Conservation (phyloP, 1,284 basidiomycete genomes). For the Tremellales sp. region DNA sequence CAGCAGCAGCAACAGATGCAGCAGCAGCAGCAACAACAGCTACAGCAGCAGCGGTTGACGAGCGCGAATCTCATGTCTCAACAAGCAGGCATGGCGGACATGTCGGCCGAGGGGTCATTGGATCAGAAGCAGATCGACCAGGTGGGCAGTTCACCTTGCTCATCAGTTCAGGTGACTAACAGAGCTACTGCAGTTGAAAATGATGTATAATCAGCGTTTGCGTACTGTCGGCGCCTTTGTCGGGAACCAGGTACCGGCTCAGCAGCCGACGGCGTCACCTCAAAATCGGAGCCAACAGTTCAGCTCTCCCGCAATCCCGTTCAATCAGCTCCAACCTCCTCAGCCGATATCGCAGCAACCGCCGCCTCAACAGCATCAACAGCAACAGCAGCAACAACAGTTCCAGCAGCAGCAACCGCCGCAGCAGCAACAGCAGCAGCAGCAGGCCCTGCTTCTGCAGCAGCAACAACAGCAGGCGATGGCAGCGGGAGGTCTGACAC, state of each 20-base stretch:
- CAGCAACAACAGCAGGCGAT: not conserved
- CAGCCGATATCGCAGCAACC: not conserved
- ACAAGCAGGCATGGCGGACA: not conserved
- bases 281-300: no score
- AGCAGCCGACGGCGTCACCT: not conserved
- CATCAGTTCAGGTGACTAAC: not conserved
- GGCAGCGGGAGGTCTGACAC: no score
- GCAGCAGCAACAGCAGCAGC: not conserved
- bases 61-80: not conserved
- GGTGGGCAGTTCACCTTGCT: not conserved
- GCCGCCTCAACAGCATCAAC: not conserved
- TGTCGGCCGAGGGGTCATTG: not conserved
- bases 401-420: not conserved
- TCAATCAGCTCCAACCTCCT: not conserved
- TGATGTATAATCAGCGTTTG: not conserved
- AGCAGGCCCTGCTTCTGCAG: not conserved
- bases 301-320: no score
- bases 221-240: not conserved
- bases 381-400: not conserved
- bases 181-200: not conserved
- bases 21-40: not conserved
- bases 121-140: conserved; percentile 1
- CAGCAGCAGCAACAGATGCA: not conserved
- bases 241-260: not conserved
- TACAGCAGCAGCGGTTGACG: not conserved